These are phyloP conservation scores for Hygrocybe coccinea DNA, from an alignment of 768 basidiomycete species.

Conservation along the genomic window DNA sequence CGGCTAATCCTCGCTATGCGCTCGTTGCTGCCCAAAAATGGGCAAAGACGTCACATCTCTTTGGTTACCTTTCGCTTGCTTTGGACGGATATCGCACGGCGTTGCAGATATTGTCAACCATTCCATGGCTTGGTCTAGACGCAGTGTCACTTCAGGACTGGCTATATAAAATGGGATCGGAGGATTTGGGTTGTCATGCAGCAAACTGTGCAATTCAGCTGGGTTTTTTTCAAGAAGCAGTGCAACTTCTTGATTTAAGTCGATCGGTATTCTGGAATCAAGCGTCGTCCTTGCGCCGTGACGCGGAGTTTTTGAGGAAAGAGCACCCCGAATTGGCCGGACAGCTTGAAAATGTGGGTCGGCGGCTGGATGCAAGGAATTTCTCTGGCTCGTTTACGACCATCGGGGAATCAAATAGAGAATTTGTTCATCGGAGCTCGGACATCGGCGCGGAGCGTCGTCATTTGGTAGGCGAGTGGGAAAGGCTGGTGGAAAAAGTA, in stretches of 20 bases:
- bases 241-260: conserved; percentile 13
- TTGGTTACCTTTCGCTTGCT: background rate
- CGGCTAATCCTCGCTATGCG: background rate
- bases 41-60: background rate
- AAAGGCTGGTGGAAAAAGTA: conserved; percentile 9
- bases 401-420: background rate
- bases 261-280: conserved; percentile 17
- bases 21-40: background rate
- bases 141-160: conserved; percentile 3
- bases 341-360: conserved; percentile 8
- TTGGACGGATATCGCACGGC: conserved; percentile 5
- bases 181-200: conserved; percentile 6
- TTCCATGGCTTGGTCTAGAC: conserved; percentile 11
- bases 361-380: conserved; percentile 4
- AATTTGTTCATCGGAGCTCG: background rate
- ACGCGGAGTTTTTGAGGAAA: conserved; percentile 12
- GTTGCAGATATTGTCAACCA: conserved; percentile 7
- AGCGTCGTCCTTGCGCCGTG: conserved; percentile 9
- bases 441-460: conserved; percentile 5
- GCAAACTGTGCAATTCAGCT: conserved; percentile 11
- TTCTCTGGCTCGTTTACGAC: background rate
- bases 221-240: conserved; percentile 8
- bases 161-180: conserved; percentile 4
- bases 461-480: conserved; percentile 14
- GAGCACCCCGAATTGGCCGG: conserved; percentile 6